Evolutionary conservation across 164 flowering plant species (phyloP).

Genomic region (Sedum album): DNA sequence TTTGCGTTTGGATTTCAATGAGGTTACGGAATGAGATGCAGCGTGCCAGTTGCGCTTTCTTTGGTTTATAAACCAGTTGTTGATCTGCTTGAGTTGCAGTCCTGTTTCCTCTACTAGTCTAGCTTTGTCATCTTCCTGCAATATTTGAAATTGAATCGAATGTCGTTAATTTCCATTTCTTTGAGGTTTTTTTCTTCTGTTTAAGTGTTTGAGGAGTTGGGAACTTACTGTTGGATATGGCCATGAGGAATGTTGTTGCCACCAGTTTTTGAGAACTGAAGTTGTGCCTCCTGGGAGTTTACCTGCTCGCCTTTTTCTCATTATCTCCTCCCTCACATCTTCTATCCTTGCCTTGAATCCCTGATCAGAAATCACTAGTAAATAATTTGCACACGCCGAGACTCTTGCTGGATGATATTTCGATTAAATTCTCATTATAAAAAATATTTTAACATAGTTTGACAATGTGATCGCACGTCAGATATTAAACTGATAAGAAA

Average conservation of each 20-base stretch:
- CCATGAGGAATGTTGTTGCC: slow-evolving; percentile 80
- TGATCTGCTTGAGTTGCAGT: slow-evolving; percentile 92
- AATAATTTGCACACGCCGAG: no score
- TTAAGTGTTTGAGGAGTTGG: background rate
- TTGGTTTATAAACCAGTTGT: slow-evolving; percentile 98
- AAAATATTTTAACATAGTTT: no score
- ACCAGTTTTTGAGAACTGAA: slow-evolving; percentile 59
- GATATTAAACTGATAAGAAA: background rate
- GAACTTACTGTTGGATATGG: slow-evolving; percentile 84
- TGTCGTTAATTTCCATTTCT: background rate
- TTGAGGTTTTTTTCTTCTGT: background rate
- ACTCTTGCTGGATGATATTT: no score
- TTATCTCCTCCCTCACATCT: slow-evolving; percentile 82
- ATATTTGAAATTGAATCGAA: background rate
- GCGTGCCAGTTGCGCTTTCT: slow-evolving; percentile 96
- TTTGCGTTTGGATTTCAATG: slow-evolving; percentile 89
- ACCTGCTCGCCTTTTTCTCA: slow-evolving; percentile 82
- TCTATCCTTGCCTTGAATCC: slow-evolving; percentile 81
- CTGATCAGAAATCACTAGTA: slow-evolving; percentile 29
- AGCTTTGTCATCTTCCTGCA: slow-evolving; percentile 97
- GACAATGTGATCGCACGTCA: no score
- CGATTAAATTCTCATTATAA: no score
- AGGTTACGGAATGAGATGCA: slow-evolving; percentile 66
- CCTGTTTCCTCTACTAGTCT: slow-evolving; percentile 97
- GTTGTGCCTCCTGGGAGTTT: slow-evolving; percentile 89